These are phyloP conservation scores for Heliocybe sulcata DNA, from an alignment of 1,284 basidiomycete genomes.

Conservation along the genomic window DNA sequence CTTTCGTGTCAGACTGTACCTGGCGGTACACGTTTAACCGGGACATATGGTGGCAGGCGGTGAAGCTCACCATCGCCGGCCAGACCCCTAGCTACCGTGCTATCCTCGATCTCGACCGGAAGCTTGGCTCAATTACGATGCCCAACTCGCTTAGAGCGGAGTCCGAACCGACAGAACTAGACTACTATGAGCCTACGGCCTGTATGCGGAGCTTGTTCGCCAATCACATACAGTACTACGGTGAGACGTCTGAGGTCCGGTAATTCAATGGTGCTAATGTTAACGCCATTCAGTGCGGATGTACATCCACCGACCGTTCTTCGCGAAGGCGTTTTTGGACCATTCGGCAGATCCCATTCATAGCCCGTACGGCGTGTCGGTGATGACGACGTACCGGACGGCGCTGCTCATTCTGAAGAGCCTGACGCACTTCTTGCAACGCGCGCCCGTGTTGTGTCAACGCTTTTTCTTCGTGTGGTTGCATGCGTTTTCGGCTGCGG, in stretches of 20 bases:
- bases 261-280: slow-evolving; percentile 43
- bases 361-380: slow-evolving; percentile 35
- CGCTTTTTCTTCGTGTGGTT: slow-evolving; percentile 52
- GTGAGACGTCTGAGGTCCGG: slow-evolving; percentile 51
- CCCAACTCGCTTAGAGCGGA: slow-evolving; percentile 47
- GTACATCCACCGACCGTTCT: not conserved
- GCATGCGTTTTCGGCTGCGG: slow-evolving; percentile 49
- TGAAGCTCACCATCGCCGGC: slow-evolving; percentile 56
- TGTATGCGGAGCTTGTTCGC: slow-evolving; percentile 32
- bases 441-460: slow-evolving; percentile 43
- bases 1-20: not conserved
- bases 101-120: slow-evolving; percentile 56
- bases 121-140: slow-evolving; percentile 53
- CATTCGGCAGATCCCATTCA: not conserved
- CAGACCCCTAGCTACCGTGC: slow-evolving; percentile 60
- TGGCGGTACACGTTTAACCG: slow-evolving; percentile 70
- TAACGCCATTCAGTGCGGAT: slow-evolving; percentile 56
- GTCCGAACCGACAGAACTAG: slow-evolving; percentile 31
- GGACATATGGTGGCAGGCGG: slow-evolving; percentile 58
- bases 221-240: slow-evolving; percentile 51
- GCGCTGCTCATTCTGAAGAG: slow-evolving; percentile 47
- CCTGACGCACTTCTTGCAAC: slow-evolving; percentile 39
- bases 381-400: slow-evolving; percentile 56
- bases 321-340: not conserved
- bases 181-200: slow-evolving; percentile 38